Percentiles rank a stretch among this genome's conserved stretches.
Conservation (phyloP, 345 rosid genomes). For the Streptanthus diversifolius region DNA sequence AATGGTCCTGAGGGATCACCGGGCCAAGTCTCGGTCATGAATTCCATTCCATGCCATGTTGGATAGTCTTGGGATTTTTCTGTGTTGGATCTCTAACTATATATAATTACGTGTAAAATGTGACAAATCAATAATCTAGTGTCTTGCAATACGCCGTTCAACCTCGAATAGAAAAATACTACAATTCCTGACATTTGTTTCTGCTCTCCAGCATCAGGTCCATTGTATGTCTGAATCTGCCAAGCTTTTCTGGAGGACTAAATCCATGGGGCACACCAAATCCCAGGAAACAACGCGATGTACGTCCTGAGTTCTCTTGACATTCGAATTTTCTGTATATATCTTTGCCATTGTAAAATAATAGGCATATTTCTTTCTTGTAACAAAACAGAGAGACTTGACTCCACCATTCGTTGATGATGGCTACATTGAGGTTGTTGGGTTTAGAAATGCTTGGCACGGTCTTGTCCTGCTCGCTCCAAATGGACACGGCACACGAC, state of each 20-base stretch:
- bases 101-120: neutral
- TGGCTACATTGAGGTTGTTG: slow-evolving; percentile 79
- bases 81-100: neutral
- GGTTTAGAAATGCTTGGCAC: slow-evolving; percentile 98
- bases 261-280: slow-evolving; percentile 91
- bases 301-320: slow-evolving; percentile 31
- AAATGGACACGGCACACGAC: slow-evolving; percentile 90
- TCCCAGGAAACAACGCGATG: slow-evolving; percentile 46
- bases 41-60: slow-evolving; percentile 3
- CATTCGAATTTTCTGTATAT: neutral
- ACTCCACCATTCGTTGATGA: slow-evolving; percentile 91
- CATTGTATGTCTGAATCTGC: slow-evolving; percentile 81
- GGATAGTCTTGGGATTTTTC: neutral
- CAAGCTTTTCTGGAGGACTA: slow-evolving; percentile 91
- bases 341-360: neutral
- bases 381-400: slow-evolving; percentile 53
- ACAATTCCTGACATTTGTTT: neutral
- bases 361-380: neutral
- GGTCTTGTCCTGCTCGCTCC: slow-evolving; percentile 84
- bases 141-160: neutral
- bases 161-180: neutral
- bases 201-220: slow-evolving; percentile 66
- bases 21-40: neutral
- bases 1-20: slow-evolving; percentile 6
- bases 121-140: neutral